Base-by-base conservation (phyloP, 106 monocot species). In the Dendrobium huoshanense region DNA sequence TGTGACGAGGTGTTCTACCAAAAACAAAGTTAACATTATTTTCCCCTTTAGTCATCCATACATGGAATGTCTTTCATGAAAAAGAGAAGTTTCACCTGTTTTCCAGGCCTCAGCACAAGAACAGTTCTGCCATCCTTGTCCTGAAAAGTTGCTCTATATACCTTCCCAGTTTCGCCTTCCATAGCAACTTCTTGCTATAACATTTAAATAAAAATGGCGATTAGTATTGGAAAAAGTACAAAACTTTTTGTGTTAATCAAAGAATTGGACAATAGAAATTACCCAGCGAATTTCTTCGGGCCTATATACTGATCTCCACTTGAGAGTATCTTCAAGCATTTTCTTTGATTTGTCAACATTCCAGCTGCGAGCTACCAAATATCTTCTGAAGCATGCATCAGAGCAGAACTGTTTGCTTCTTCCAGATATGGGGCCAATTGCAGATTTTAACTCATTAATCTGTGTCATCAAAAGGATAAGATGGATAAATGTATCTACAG, bases 211-310 rank as follows among this genome's bases (percentile, higher is more conserved):
- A 51, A 10, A 51, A 51, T 51, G 51, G 51, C 51, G 51, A 13
- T 0, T 51, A 37, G 17, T 41, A 31, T 27, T 37, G 41, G 40
- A 10, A 73, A 41, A 31, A 41, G 8, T 17, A 41, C 10, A 41
- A 61, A 79, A 55, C n/a, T 29, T 22, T 20, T 44, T 67, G 40
- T 25, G 43, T 64, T 41, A 25, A 16, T 18, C 18, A 43, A 19
- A 44, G 9, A 16, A 79, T 37, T 9, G 15, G 73, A 43, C 20
- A 45, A 79, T 22, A 20, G 9, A 43, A 55, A 83, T 77, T 82
- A 95, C 93, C 95, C 95, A 95, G 55, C 84, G 86, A 51, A 90
- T 96, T 45, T 93, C 91, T 70, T 96, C 93, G 15, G 96, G 93
- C 81, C 80, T 91, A 73, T 82, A 93, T 55, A 77, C 85, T 79